phyloP scores from a whole-genome alignment of 2,329 filamentous ascomycete genomes.

The Alternaria conjuncta region DNA sequence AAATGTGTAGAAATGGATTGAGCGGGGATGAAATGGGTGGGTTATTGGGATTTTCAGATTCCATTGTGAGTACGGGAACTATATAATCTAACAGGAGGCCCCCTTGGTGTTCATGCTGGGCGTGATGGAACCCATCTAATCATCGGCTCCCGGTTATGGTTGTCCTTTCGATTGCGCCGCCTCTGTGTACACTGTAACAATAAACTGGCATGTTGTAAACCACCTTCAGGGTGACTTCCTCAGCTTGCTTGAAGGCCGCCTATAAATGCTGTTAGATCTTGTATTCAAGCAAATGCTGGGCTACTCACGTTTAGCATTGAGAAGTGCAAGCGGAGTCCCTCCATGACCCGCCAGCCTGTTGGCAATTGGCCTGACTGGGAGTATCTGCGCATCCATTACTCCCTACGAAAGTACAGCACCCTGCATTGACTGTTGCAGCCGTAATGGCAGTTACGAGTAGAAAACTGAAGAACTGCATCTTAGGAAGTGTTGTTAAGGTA shows the following conservation, averaged over 20 bases:
- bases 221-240: neutral
- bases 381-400: neutral
- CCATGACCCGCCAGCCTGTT: neutral
- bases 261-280: slow-evolving; percentile 1
- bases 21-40: neutral
- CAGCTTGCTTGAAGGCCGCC: neutral
- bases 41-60: neutral
- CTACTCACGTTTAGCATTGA: slow-evolving; percentile 1
- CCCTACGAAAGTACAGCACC: neutral
- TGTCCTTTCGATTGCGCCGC: neutral
- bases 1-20: neutral
- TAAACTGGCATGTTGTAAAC: neutral
- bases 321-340: neutral
- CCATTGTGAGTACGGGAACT: neutral
- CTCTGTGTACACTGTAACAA: neutral
- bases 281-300: neutral
- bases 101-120: neutral
- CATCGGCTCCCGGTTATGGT: neutral
- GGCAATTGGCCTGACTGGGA: neutral
- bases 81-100: neutral
- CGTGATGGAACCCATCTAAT: neutral
- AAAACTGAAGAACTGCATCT: neutral
- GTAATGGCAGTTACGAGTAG: neutral
- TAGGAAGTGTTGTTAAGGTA: neutral
- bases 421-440: neutral